Percentiles rank a stretch among this genome's conserved stretches.
Conservation (phyloP, 306 rosid species). For the Acmispon strigosus region DNA sequence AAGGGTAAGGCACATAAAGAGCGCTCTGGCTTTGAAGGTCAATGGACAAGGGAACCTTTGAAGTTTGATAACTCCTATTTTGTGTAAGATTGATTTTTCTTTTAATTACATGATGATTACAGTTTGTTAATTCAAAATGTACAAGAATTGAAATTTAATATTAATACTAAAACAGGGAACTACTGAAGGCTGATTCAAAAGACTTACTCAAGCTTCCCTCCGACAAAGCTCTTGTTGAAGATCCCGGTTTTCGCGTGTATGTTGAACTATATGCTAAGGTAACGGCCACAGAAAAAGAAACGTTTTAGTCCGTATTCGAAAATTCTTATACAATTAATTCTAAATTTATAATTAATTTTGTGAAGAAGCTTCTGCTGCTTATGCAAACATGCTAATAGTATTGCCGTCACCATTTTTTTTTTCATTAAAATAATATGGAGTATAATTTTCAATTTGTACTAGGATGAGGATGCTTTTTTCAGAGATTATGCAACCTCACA, state of each 20-base stretch:
- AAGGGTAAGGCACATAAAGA: slow-evolving; percentile 78
- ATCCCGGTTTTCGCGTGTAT: slow-evolving; percentile 35
- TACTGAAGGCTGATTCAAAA: slow-evolving; percentile 29
- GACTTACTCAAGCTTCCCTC: slow-evolving; percentile 65
- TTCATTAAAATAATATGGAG: no score
- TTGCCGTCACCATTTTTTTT: background rate
- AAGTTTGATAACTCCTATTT: slow-evolving; percentile 89
- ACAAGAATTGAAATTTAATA: background rate
- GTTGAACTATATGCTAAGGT: slow-evolving; percentile 72
- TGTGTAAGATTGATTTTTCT: slow-evolving; percentile 38
- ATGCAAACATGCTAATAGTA: background rate
- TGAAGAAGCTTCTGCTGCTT: no score
- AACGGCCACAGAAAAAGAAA: background rate
- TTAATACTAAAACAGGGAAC: slow-evolving; percentile 38
- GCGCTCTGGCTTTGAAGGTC: slow-evolving; percentile 75
- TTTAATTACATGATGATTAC: background rate
- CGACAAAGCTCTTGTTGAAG: slow-evolving; percentile 57
- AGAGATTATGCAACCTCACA: slow-evolving; percentile 68
- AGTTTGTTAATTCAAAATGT: background rate
- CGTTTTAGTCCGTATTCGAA: no score
- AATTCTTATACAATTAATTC: no score
- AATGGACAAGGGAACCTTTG: slow-evolving; percentile 64
- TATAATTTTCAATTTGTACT: background rate
- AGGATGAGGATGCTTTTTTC: slow-evolving; percentile 71
- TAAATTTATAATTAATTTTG: no score